Evolutionary conservation across 768 basidiomycete species (phyloP), one percentile per base, ranked within the genome.

Genomic region (Lentinula aciculospora): DNA sequence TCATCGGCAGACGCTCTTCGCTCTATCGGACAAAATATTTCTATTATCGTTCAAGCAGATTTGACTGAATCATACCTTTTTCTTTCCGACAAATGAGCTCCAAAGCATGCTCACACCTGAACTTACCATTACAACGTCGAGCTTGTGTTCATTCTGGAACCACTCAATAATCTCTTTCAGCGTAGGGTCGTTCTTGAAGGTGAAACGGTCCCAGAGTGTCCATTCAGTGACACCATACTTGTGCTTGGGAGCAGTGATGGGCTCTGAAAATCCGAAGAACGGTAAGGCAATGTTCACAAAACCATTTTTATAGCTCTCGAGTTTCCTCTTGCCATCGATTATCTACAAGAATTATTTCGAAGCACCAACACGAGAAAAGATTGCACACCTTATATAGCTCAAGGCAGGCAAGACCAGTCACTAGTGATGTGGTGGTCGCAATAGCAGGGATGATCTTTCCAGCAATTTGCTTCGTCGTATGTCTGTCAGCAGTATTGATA

Each of bases 381-480:
- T n/a, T 5, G 57, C 70, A 58, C 64, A 89, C 92, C 85, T 99
- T 99, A 81, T 96, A 98, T 39, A 99, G 81, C 74, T 99, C 97
- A 53, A 98, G 72, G 72, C 96, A 98, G 46, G 96, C 92, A 58
- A 98, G 72, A 19, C 96, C 96, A n/a, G 93, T 93, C 48, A 97
- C 91, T 50, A 98, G 82, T 17, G 94, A 88, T 1, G 97, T 98
- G 3, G 96, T 98, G 4, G 96, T 98, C n/a, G 95, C 96, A 67
- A 98, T 98, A 21, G 97, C 97, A 58, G 97, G 97, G 62, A 99
- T 98, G 68, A 98, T 98, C 79, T 98, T 98, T 49, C 97, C 96
- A 13, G 95, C 95, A 66, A 98, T 96, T 71, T 94, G 91, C 77
- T 98, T 98, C 40, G 97, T 98, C 53, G 86, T 81, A 74, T 98